Evolutionary conservation across 306 rosid genomes (phyloP).

Genomic region (Pyrus pyrifolia): DNA sequence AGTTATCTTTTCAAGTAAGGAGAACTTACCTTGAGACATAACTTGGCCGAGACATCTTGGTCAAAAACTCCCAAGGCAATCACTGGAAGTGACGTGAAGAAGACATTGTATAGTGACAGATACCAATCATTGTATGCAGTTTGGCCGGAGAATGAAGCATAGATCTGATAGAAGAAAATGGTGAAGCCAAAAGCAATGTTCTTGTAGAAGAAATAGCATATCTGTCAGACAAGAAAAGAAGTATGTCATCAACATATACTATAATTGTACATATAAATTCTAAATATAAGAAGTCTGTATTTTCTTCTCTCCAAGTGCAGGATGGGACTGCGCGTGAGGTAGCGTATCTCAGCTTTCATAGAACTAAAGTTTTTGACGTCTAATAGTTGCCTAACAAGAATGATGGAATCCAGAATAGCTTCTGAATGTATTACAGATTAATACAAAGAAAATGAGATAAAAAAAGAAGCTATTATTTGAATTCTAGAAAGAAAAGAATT

Average conservation of each 20-base stretch:
- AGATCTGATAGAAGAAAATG: constrained; percentile 69
- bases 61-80: constrained; percentile 94
- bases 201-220: constrained; percentile 98
- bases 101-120: constrained; percentile 73
- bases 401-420: background rate
- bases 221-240: constrained; percentile 41
- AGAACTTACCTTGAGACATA: constrained; percentile 69
- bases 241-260: constrained; percentile 9
- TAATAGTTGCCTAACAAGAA: background rate
- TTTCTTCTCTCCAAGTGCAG: background rate
- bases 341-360: background rate
- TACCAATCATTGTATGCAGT: constrained; percentile 86
- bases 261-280: background rate
- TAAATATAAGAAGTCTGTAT: background rate
- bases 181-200: constrained; percentile 85
- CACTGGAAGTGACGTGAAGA: constrained; percentile 98
- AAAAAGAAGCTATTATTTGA: no score
- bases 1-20: background rate
- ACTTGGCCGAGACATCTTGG: constrained; percentile 75
- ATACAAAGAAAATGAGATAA: background rate
- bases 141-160: constrained; percentile 89
- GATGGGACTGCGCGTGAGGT: background rate
- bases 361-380: background rate
- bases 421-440: background rate
- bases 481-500: constrained; percentile 3